Evolutionary conservation across 805 yeast species (phyloP).

Genomic region (Candida peoriensis): DNA sequence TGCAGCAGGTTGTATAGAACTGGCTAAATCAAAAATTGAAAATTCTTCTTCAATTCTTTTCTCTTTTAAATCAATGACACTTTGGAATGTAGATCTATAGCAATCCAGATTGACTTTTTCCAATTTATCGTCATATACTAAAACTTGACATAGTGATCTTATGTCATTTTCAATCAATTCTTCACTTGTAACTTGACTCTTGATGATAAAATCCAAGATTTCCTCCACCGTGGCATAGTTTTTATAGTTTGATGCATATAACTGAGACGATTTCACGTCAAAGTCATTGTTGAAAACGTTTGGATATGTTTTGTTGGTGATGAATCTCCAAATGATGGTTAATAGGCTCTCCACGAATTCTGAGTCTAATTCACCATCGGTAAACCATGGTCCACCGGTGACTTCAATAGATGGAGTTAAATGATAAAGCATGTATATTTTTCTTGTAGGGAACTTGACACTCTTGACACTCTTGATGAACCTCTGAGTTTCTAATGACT

Average conservation of each 20-base stretch:
- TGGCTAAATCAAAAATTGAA: slow-evolving; percentile 39
- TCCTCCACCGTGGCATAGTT: slow-evolving; percentile 68
- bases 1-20: slow-evolving; percentile 34
- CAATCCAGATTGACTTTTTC: slow-evolving; percentile 59
- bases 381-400: slow-evolving; percentile 99
- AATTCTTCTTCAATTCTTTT: slow-evolving; percentile 25
- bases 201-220: slow-evolving; percentile 67
- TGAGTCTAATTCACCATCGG: slow-evolving; percentile 89
- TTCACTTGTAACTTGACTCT: slow-evolving; percentile 72
- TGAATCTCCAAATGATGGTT: slow-evolving; percentile 83
- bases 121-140: slow-evolving; percentile 79
- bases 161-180: slow-evolving; percentile 74
- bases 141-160: slow-evolving; percentile 78
- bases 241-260: slow-evolving; percentile 52
- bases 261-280: slow-evolving; percentile 26
- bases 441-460: slow-evolving; percentile 90
- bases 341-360: slow-evolving; percentile 85
- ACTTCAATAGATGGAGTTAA: slow-evolving; percentile 92
- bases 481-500: slow-evolving; percentile 71
- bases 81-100: slow-evolving; percentile 80
- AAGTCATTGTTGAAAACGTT: slow-evolving; percentile 45
- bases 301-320: slow-evolving; percentile 74
- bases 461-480: slow-evolving; percentile 86
- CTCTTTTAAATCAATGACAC: slow-evolving; percentile 60
- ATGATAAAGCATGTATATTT: slow-evolving; percentile 91